Percentiles rank a stretch among this genome's conserved stretches.
Evolutionary conservation across 805 yeast species (phyloP).

Genomic region (Candida silvicultrix): DNA sequence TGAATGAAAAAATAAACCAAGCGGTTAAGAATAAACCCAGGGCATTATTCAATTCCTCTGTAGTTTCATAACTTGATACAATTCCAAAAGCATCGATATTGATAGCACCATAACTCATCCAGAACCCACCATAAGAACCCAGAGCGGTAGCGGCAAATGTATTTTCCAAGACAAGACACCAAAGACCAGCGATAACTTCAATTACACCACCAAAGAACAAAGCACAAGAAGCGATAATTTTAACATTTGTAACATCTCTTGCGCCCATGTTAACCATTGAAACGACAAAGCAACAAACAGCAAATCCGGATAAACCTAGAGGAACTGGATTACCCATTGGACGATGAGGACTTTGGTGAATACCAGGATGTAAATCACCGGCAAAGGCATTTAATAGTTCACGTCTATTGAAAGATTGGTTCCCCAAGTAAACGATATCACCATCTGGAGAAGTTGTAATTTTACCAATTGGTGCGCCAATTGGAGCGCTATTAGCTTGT

Average conservation of each 20-base stretch:
- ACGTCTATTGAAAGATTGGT: conserved; percentile 30
- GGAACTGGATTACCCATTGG: conserved; percentile 40
- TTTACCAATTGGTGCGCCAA: not conserved
- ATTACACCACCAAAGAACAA: conserved; percentile 45
- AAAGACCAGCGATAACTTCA: conserved; percentile 43
- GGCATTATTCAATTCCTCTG: conserved; percentile 34
- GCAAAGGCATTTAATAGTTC: conserved; percentile 56
- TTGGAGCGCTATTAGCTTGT: not conserved
- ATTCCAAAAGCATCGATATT: conserved; percentile 39
- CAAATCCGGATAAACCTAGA: conserved; percentile 44
- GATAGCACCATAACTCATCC: conserved; percentile 43
- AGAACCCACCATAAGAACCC: conserved; percentile 49
- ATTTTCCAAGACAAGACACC: conserved; percentile 45
- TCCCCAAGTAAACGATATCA: conserved; percentile 21
- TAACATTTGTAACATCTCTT: conserved; percentile 35
- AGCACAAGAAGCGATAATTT: conserved; percentile 38
- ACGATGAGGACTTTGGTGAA: conserved; percentile 20
- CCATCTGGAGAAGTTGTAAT: conserved; percentile 3
- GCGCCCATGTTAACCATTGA: conserved; percentile 43
- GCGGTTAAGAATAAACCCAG: conserved; percentile 43
- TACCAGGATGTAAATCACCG: conserved; percentile 43
- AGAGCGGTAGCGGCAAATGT: conserved; percentile 52
- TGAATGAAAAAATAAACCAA: conserved; percentile 45
- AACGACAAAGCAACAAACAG: conserved; percentile 39
- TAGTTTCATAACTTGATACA: conserved; percentile 30